Evolutionary conservation across 495 filamentous ascomycete genomes (phyloP), one percentile per base, ranked within the genome.

Genomic region (Apodospora peruviana): DNA sequence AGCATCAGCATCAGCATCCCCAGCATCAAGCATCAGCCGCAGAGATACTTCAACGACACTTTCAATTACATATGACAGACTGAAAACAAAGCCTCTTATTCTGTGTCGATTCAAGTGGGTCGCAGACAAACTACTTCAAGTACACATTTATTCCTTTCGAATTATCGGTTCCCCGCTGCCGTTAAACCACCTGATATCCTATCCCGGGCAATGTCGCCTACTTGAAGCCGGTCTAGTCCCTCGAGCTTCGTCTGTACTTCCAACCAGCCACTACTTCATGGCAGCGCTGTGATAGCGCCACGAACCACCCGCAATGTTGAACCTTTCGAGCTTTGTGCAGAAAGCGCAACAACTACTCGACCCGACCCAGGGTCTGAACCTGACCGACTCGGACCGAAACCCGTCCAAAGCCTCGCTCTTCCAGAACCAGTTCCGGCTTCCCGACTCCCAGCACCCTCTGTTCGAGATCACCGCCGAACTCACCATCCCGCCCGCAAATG

Each of bases 391-490:
- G 50, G 86, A 90, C 68, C 75, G 76, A 48, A 83, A 86, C 56
- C 89, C 91, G 32, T 91, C 91, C 58, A 98, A 96, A 73, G 81
- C 91, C 25, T 85, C 83, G 43, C 79, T 96, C 43, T 98, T 97
- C 73, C 90, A 93, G 71, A 83, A 87, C 63, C 94, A 98, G 65
- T 98, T 97, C 71, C 88, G 91, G 50, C 84, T 98, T 4, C 93
- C 93, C 7, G 87, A 90, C 57, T 84, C 86, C 9, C 91, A 98
- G 62, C 88, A 81, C 40, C 94, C 93, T 12, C 75, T 95, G 25
- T 89, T 94, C 64, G 93, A 98, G 69, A 95, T 98, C 69, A 89
- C 87, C 45, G 90, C 94, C 56, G 91, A 98, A 68, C 79, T 98
- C 22, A 89, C 90, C 46, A 84, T 97, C 22, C 82, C 88, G 3